Conservation (phyloP, 1,139 yeast species). For the Diutina sp. region DNA sequence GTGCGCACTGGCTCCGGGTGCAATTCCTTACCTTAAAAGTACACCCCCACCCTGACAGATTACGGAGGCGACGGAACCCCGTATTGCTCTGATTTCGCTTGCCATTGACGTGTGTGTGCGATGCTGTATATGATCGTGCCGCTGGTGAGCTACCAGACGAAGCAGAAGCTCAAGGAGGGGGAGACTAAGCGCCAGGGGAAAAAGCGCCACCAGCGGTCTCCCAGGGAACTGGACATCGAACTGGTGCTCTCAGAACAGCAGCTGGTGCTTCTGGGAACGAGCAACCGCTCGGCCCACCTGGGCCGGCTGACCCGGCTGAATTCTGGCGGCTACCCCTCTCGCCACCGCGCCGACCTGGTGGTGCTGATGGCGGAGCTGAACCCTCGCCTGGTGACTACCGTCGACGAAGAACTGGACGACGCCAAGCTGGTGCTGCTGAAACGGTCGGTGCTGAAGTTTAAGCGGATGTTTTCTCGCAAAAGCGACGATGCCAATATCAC, state of each 20-base stretch:
- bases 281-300: background rate
- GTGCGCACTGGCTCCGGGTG: too few relatives aligned
- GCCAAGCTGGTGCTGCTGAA: background rate
- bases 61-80: too few relatives aligned
- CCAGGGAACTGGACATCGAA: background rate
- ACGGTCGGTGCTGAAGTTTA: background rate
- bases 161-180: constrained; percentile 8
- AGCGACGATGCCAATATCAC: background rate
- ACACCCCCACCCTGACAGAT: too few relatives aligned
- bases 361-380: background rate
- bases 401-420: background rate
- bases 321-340: too few relatives aligned
- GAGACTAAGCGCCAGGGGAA: constrained; percentile 2
- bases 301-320: background rate
- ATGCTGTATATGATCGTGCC: constrained; percentile 11
- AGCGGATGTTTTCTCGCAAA: background rate
- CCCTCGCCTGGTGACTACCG: background rate
- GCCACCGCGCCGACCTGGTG: background rate
- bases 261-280: background rate
- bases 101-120: background rate
- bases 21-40: too few relatives aligned
- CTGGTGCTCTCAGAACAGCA: background rate
- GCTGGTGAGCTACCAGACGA: constrained; percentile 10
- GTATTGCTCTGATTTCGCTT: background rate
- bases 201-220: background rate